Evolutionary conservation across 257 asterid genomes (phyloP), one percentile per base, ranked within the genome.

Genomic region (Forsythia suspensa): DNA sequence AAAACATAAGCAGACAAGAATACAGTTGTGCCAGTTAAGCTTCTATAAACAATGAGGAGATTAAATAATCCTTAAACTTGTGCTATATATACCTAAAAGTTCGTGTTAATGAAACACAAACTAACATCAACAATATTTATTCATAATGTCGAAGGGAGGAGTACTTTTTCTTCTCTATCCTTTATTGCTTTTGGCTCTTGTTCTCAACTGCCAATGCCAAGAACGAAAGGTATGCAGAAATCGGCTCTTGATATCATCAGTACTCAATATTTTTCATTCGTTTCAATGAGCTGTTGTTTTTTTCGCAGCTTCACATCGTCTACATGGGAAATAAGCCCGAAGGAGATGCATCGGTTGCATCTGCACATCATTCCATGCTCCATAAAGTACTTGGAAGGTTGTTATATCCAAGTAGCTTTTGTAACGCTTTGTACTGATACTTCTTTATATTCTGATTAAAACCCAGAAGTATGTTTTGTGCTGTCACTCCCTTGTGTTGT

Each of bases 381-480:
- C 86, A 79, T 21, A 79, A 71, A 52, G 86, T 77, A 6, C 42
- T 85, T n/a, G 90, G 90, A 79, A 87, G 90, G 90, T 86, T 72
- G 78, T 8, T 42, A 55, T 71, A n/a, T 24, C 3, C n/a, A 51
- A 29, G 1, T 24, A 24, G 34, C 1, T 29, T 1, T 29, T 29
- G 34, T 24, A 24, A 29, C 34, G 34, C 34, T 29, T 29, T 29
- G 34, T 29, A 1, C 34, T 29, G 34, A 29, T 29, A 29, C 4
- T 20, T 37, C 29, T 13, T 3, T 51, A 12, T 1, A 13, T 13
- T 5, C 11, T 43, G 9, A 6, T 3, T 1, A 29, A 29, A 29
- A 29, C 34, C 34, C 34, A 29, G 34, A 1, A 29, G 34, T 29
- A 29, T 1, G 1, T 29, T 29, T 29, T 29, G 34, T 24, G 24